Percentiles rank a stretch among this genome's conserved stretches.
These are phyloP conservation scores for Zymoseptoria ardabiliae DNA, from an alignment of 2,329 filamentous ascomycete genomes.

Conservation along the genomic window DNA sequence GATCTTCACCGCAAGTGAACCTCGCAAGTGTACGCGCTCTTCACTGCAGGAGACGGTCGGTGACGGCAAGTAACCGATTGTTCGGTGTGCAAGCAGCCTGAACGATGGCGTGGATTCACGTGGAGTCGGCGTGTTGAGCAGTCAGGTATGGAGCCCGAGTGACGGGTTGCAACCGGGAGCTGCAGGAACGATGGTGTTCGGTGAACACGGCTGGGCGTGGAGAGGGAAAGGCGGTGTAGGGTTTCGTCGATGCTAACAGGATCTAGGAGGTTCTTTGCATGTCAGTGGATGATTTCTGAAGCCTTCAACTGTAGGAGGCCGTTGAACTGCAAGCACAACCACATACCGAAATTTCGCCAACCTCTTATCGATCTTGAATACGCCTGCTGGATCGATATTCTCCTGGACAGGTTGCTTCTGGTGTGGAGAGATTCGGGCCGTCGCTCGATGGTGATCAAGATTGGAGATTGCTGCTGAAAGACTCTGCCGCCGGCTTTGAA, in stretches of 20 bases:
- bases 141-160: slow-evolving; percentile 3
- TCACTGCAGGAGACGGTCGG: neutral
- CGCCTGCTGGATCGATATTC: neutral
- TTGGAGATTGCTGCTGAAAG: neutral
- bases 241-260: neutral
- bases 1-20: slow-evolving; percentile 8
- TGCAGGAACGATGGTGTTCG: slow-evolving; percentile 5
- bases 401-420: neutral
- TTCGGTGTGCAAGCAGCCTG: slow-evolving; percentile 19
- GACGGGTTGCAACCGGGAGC: slow-evolving; percentile 3
- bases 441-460: neutral
- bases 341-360: neutral
- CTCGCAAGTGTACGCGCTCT: neutral
- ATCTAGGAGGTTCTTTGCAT: neutral
- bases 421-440: neutral
- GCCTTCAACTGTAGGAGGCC: neutral
- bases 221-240: neutral
- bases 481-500: slow-evolving; percentile 10
- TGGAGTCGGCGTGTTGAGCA: slow-evolving; percentile 1
- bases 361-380: neutral
- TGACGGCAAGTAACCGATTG: slow-evolving; percentile 6
- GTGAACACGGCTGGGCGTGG: neutral
- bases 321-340: neutral
- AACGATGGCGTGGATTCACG: slow-evolving; percentile 1
- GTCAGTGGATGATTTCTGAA: slow-evolving; percentile 1